Evolutionary conservation across 129 eudicot species (phyloP), one percentile per base, ranked within the genome.

Genomic region (Artemisia tridentata): DNA sequence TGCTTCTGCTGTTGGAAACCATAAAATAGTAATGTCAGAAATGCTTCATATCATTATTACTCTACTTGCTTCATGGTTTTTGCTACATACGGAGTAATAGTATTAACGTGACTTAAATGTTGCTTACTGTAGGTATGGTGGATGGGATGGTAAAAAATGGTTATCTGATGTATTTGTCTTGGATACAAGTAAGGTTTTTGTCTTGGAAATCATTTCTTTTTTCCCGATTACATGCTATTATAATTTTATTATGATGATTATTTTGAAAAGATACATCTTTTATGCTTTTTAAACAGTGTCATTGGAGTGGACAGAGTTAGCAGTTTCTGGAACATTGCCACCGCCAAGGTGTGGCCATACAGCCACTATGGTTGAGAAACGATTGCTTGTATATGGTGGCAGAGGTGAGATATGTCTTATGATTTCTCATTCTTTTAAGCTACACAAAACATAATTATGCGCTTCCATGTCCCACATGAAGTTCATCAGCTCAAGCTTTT

Each of bases 261-360:
- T 17, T 15, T 19, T 54, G 3, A 11, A 8, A 4, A 53, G n/a
- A 48, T 10, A 56, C 41, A 23, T 11, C 5, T 50, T 50, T 45
- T 49, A 46, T 75, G 29, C 50, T 46, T 75, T 43, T 75, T 67
- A 55, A 74, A 68, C 82, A 93, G 99, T 90, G 79, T 89, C 99
- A 67, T 88, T 93, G 63, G 99, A 93, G 91, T 93, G 99, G 97
- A 86, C 77, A 46, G 99, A 90, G 84, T 57, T 93, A 73, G 80
- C 97, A 18, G 89, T 93, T 74, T 21, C 90, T 6, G 99, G 99
- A 65, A 54, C 96, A 68, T 74, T 82, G 59, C 99, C 99, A 51
- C 93, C 99, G 25, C 91, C 96, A n/a, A 84, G 99, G 85, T 93
- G 99, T 75, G 99, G 99, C 50, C 99, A 93, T 82, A 87, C 99